Conservation (phyloP, 2,329 filamentous ascomycete species). For the Simplicillium sp. region DNA sequence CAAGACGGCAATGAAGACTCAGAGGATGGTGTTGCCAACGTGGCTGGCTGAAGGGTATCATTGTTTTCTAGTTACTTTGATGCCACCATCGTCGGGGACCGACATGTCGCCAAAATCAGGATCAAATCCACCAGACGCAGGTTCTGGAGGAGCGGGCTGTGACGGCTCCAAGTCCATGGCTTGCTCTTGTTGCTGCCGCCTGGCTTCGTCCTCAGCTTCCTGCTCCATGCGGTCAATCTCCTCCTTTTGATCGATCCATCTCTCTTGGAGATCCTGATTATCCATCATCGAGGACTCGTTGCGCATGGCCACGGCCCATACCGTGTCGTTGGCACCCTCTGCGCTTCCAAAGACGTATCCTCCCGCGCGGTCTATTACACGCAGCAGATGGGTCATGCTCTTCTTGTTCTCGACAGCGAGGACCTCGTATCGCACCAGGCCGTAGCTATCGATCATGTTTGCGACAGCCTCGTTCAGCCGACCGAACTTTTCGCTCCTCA, state of each 20-base stretch:
- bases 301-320: slow-evolving; percentile 96
- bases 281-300: slow-evolving; percentile 67
- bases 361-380: slow-evolving; percentile 81
- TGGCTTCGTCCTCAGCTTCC: slow-evolving; percentile 66
- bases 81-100: slow-evolving; percentile 49
- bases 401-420: slow-evolving; percentile 93
- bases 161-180: slow-evolving; percentile 24
- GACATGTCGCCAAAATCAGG: slow-evolving; percentile 42
- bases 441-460: slow-evolving; percentile 79
- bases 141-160: slow-evolving; percentile 11
- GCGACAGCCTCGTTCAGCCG: slow-evolving; percentile 81
- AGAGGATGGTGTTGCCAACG: slow-evolving; percentile 3
- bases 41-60: slow-evolving; percentile 29
- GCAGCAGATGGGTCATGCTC: slow-evolving; percentile 87
- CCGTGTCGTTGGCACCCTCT: slow-evolving; percentile 85
- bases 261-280: slow-evolving; percentile 82
- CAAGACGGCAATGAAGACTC: slow-evolving; percentile 26
- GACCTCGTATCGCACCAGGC: slow-evolving; percentile 84
- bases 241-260: slow-evolving; percentile 87
- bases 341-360: slow-evolving; percentile 89
- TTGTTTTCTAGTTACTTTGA: slow-evolving; percentile 63
- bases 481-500: slow-evolving; percentile 67
- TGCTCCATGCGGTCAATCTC: slow-evolving; percentile 76
- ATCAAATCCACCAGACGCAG: slow-evolving; percentile 21
- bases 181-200: slow-evolving; percentile 26